Percentiles rank a stretch among this genome's conserved stretches.
These are phyloP conservation scores for Phytophthora pini DNA, from an alignment of 352 stramenopile species.

Conservation along the genomic window DNA sequence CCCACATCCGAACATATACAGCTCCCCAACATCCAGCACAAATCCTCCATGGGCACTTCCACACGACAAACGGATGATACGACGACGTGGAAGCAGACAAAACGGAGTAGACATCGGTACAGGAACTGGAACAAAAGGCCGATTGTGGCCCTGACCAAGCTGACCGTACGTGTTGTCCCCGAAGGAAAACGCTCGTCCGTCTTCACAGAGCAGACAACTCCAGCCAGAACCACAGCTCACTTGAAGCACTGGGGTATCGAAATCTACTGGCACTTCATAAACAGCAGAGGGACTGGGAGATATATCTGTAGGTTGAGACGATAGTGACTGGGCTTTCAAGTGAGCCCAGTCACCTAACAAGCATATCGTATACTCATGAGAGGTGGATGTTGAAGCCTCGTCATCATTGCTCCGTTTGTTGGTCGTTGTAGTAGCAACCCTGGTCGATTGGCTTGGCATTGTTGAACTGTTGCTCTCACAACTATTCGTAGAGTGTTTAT, in stretches of 20 bases:
- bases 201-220: conserved; percentile 55
- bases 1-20: conserved; percentile 78
- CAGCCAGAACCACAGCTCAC: conserved; percentile 59
- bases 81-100: conserved; percentile 23
- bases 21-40: conserved; percentile 53
- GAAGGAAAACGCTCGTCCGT: conserved; percentile 56
- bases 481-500: not conserved
- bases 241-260: conserved; percentile 53
- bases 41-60: conserved; percentile 65
- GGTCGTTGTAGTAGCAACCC: not conserved
- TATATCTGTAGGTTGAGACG: conserved; percentile 13
- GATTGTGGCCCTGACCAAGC: conserved; percentile 55
- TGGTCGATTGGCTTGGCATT: conserved; percentile 17
- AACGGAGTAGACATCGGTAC: conserved; percentile 31
- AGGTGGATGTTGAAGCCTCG: not conserved
- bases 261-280: conserved; percentile 47
- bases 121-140: conserved; percentile 16
- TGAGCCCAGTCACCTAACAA: conserved; percentile 53
- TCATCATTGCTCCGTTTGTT: conserved; percentile 10
- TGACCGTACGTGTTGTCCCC: conserved; percentile 69
- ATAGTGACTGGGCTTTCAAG: not conserved
- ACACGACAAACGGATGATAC: conserved; percentile 59
- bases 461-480: not conserved
- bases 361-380: conserved; percentile 60
- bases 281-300: conserved; percentile 11